Base-by-base conservation (phyloP, 352 stramenopile genomes). In the Phytophthora citrophthora region DNA sequence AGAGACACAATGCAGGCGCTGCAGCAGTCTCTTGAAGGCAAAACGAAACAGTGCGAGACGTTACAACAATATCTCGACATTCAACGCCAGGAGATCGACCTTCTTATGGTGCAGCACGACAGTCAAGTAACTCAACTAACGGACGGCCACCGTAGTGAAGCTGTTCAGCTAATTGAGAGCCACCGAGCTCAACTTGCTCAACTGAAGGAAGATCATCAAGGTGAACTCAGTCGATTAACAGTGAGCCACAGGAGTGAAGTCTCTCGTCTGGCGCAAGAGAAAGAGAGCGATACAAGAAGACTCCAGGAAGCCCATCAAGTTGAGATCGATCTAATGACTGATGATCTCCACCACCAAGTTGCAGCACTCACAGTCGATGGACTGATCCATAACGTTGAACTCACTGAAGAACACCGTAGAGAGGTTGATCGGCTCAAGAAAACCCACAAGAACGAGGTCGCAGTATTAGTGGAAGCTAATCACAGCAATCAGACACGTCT, bases 101-200 rank as follows among this genome's bases (percentile, higher is more conserved):
- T 69, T 31, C 23, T 70, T 6, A 65, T 62, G 49, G 27, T 54
- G 12, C 49, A 73, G 15, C 65, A 73, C 31, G 52, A 66, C n/a
- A 66, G 15, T 7, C 48, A 73, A 2, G 52, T 74, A 12, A 18
- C 51, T 29, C 53, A 52, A 10, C 48, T 74, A 44, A 39, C 29
- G 6, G 53, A 61, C 49, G 48, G 55, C 4, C 53, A 55, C 13
- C 54, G 45, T 3, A 62, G 50, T 27, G 40, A 73, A 57, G 53
- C 54, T 38, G 41, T 57, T 2, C 59, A 65, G 36, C 20, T 73
- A 16, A 63, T 65, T n/a, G 55, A 58, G 27, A 65, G 49, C 23
- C 62, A 67, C 29, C 48, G 48, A 9, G 49, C 26, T 1, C 62
- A 67, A 27, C 16, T 67, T 18, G 20, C 56, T 48, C 62, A 62